These are phyloP conservation scores for Phytophthora meadii DNA, from an alignment of 352 stramenopile genomes.

Conservation along the genomic window DNA sequence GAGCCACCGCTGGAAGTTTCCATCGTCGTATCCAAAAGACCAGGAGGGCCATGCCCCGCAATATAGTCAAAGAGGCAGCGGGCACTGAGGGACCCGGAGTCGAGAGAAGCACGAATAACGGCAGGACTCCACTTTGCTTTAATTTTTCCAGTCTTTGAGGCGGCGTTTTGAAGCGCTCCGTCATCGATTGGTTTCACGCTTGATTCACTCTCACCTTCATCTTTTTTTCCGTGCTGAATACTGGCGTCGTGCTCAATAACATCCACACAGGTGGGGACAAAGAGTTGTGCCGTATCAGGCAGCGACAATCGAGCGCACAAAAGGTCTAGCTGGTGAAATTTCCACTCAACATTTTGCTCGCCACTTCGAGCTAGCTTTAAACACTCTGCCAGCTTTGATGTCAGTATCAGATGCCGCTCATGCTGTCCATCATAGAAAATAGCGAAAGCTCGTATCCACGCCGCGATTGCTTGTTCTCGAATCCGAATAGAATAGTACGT, in stretches of 20 bases:
- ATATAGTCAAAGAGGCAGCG: slow-evolving; percentile 79
- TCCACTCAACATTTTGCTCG: slow-evolving; percentile 52
- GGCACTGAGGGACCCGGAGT: slow-evolving; percentile 65
- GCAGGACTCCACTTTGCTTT: slow-evolving; percentile 68
- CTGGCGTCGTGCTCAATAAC: slow-evolving; percentile 57
- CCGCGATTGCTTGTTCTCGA: slow-evolving; percentile 71
- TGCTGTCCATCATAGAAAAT: slow-evolving; percentile 81
- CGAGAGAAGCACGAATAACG: slow-evolving; percentile 64
- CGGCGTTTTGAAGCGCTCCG: slow-evolving; percentile 62
- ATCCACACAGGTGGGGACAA: slow-evolving; percentile 75
- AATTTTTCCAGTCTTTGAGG: slow-evolving; percentile 67
- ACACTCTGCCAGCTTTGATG: slow-evolving; percentile 64
- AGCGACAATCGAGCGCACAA: slow-evolving; percentile 79
- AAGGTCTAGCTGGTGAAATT: slow-evolving; percentile 81
- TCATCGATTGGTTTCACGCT: slow-evolving; percentile 69
- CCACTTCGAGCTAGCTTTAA: slow-evolving; percentile 38
- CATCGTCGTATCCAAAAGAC: slow-evolving; percentile 57
- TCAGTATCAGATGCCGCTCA: slow-evolving; percentile 63
- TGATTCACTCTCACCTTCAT: slow-evolving; percentile 27
- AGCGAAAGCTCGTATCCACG: slow-evolving; percentile 73
- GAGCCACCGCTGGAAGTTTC: slow-evolving; percentile 33
- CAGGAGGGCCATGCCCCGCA: slow-evolving; percentile 55
- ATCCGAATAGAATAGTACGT: slow-evolving; percentile 61
- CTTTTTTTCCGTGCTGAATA: slow-evolving; percentile 33
- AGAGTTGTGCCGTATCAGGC: slow-evolving; percentile 77